Percentiles rank a stretch among this genome's conserved stretches.
phyloP scores from a whole-genome alignment of 1,284 basidiomycete species.

The Psilocybe mexicana region DNA sequence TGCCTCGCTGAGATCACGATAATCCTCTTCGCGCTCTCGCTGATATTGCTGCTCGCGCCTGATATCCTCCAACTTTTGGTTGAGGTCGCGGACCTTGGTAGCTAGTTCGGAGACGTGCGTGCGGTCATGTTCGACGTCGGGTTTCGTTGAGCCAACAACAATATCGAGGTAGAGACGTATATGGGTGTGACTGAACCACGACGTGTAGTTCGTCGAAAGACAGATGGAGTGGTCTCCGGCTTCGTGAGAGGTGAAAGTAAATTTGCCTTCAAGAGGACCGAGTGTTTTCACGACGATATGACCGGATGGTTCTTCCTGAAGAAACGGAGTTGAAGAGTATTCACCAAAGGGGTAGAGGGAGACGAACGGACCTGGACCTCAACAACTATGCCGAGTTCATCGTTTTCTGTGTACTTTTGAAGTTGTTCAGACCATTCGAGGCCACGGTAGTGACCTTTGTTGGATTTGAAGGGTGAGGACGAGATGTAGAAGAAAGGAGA shows the following conservation, averaged over 20 bases:
- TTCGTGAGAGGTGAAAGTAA: conserved; percentile 97
- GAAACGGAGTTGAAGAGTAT: background rate
- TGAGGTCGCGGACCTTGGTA: conserved; percentile 86
- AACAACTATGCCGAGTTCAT: conserved; percentile 85
- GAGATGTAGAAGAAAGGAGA: background rate
- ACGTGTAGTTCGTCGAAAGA: conserved; percentile 84
- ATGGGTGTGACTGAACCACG: conserved; percentile 86
- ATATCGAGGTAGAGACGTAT: conserved; percentile 96
- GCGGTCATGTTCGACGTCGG: conserved; percentile 81
- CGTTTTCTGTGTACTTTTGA: conserved; percentile 73
- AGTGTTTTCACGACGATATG: conserved; percentile 85
- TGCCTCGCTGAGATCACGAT: conserved; percentile 84
- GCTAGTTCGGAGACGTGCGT: conserved; percentile 89
- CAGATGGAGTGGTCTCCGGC: conserved; percentile 98
- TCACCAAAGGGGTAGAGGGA: background rate
- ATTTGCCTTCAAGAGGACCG: conserved; percentile 87
- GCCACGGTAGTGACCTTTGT: conserved; percentile 86
- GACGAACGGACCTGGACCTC: conserved; percentile 72
- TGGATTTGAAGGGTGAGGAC: background rate
- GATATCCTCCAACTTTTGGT: conserved; percentile 91
- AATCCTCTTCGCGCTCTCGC: conserved; percentile 92
- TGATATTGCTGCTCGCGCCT: conserved; percentile 97
- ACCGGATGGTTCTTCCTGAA: conserved; percentile 75
- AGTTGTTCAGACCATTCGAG: conserved; percentile 84
- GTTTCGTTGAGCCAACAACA: conserved; percentile 84